These are phyloP conservation scores for Fistulifera solaris DNA, from an alignment of 108 stramenopile species.

Conservation along the genomic window DNA sequence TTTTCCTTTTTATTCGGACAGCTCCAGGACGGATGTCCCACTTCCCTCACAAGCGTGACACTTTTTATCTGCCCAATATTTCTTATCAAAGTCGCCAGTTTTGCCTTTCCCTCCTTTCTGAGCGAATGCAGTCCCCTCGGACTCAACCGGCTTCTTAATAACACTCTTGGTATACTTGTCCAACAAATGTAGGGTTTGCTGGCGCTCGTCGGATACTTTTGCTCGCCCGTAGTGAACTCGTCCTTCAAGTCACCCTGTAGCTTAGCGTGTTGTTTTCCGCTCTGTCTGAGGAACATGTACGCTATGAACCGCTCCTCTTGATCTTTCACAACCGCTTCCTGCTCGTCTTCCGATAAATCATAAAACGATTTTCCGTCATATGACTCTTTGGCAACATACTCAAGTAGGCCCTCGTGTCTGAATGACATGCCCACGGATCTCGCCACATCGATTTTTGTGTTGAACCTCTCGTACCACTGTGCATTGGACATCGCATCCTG, in stretches of 20 bases:
- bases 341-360: too few relatives aligned
- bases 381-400: not conserved
- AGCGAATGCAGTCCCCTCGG: slow-evolving; percentile 9
- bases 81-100: slow-evolving; percentile 1
- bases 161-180: slow-evolving; percentile 10
- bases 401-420: slow-evolving; percentile 7
- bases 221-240: slow-evolving; percentile 13
- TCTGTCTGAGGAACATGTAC: slow-evolving; percentile 10
- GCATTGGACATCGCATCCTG: slow-evolving; percentile 5
- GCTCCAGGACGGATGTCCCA: not conserved
- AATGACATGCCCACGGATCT: slow-evolving; percentile 2
- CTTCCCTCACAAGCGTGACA: slow-evolving; percentile 2
- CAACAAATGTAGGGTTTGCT: slow-evolving; percentile 7
- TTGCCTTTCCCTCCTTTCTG: slow-evolving; percentile 6
- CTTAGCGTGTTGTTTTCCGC: slow-evolving; percentile 7
- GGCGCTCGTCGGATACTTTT: slow-evolving; percentile 1
- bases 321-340: not conserved
- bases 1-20: not conserved
- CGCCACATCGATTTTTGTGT: slow-evolving; percentile 9
- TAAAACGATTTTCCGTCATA: not conserved
- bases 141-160: not conserved
- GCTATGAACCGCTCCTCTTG: slow-evolving; percentile 5
- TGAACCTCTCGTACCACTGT: slow-evolving; percentile 13
- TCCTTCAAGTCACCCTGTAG: slow-evolving; percentile 6
- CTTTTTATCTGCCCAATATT: slow-evolving; percentile 8